Base-by-base conservation (phyloP, 305 asterid species). In the Rubia occidens region DNA sequence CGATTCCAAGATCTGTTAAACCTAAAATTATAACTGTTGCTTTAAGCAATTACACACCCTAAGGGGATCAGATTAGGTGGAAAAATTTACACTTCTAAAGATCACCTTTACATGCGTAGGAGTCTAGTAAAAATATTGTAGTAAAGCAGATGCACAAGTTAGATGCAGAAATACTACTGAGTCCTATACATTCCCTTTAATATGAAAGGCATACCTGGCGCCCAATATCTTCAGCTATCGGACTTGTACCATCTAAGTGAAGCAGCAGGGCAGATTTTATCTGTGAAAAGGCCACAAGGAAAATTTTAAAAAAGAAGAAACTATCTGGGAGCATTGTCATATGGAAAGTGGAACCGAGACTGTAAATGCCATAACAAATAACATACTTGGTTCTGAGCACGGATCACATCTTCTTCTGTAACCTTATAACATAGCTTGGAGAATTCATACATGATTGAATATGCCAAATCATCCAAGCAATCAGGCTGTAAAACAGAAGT, bases 221-320 rank as follows among this genome's bases (percentile, higher is more conserved):
- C 8, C 99, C 98, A 75, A 94, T 94, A 80, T 94, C 97, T 81
- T 91, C 99, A 70, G 96, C 93, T 68, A 90, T 79, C 18, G 96
- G 96, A 72, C 93, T 91, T 78, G 95, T 85, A 79, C 96, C 97
- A 77, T 94, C 99, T 45, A 90, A 80, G 86, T 94, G 97, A 65
- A 90, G 96, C 72, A 90, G 78, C 74, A 94, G 81, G 68, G 99
- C 87, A 68, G 99, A 94, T 78, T 94, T 94, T 81, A 90, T 76
- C 99, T 94, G 86, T 82, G 83, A 71, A 47, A 32, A 40, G 66
- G n/a, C 42, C 66, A 80, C 60, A 73, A 3, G 72, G 74, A 68
- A 76, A 47, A 76, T 37, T 21, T 2, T 21, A 2, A 29, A 60
- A 29, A 60, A 32, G 21, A 17, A 32, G 10, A 60, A 60, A 51